phyloP scores from a whole-genome alignment of 192 early-diverging fungal species.

The Coemansia sp. region DNA sequence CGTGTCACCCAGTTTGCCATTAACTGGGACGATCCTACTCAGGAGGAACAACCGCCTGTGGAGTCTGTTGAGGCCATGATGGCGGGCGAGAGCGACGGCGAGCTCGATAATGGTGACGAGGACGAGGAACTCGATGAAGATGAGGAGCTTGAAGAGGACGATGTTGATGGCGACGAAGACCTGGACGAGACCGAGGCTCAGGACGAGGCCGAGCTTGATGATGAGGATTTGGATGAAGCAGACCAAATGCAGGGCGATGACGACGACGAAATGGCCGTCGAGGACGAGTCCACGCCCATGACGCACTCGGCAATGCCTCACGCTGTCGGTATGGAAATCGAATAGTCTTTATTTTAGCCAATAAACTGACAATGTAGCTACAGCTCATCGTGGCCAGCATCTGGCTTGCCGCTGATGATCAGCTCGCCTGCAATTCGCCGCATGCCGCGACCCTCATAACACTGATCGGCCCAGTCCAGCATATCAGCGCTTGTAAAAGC shows the following conservation, averaged over 20 bases:
- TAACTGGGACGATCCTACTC: conserved; percentile 59
- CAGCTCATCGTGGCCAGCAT: conserved; percentile 33
- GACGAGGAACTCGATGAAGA: conserved; percentile 17
- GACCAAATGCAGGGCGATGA: conserved; percentile 19
- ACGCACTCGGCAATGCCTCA: not conserved
- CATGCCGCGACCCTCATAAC: conserved; percentile 33
- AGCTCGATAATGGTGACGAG: conserved; percentile 8
- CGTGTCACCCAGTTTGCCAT: conserved; percentile 85
- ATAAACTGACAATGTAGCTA: not conserved
- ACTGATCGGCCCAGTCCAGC: conserved; percentile 58
- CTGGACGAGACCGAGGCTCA: conserved; percentile 25
- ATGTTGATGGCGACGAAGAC: conserved; percentile 28
- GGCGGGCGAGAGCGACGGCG: conserved; percentile 15
- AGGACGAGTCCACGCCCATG: conserved; percentile 2
- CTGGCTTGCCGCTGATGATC: conserved; percentile 19
- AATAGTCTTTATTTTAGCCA: not conserved
- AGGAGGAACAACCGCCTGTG: conserved; percentile 36
- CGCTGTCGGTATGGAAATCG: not conserved
- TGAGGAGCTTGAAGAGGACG: conserved; percentile 30
- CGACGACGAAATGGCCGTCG: conserved; percentile 32
- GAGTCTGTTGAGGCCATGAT: conserved; percentile 22
- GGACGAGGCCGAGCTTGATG: conserved; percentile 28
- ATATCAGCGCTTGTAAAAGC: conserved; percentile 60
- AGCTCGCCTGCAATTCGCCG: conserved; percentile 54
- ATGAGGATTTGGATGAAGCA: conserved; percentile 14